phyloP scores from a whole-genome alignment of 257 asterid species.

The Mitragyna speciosa region DNA sequence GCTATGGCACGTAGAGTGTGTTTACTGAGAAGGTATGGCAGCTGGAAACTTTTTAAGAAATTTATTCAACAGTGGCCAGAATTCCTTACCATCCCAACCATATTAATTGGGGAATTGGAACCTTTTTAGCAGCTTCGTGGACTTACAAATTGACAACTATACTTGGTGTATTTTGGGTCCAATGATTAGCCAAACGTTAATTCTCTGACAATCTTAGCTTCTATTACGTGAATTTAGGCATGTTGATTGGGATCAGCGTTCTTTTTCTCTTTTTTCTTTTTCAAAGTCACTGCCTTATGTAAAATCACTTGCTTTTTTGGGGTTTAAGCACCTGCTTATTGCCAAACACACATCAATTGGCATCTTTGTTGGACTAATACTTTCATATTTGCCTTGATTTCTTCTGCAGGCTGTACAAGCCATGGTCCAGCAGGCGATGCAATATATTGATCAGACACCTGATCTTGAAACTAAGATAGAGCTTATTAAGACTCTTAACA shows the following conservation, averaged over 20 bases:
- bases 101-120: background rate
- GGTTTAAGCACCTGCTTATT: background rate
- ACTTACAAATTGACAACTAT: background rate
- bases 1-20: background rate
- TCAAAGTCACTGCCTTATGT: background rate
- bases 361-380: background rate
- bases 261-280: background rate
- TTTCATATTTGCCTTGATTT: background rate
- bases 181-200: background rate
- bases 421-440: constrained; percentile 96
- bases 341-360: background rate
- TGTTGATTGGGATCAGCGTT: background rate
- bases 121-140: too few species aligned
- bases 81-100: background rate
- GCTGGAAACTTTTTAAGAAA: background rate
- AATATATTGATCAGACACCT: constrained; percentile 91
- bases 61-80: background rate
- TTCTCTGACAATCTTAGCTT: background rate
- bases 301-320: background rate
- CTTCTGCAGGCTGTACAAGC: constrained; percentile 85
- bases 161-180: background rate
- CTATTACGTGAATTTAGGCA: background rate
- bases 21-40: background rate
- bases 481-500: constrained; percentile 88
- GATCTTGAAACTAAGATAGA: constrained; percentile 83